Evolutionary conservation across 345 rosid species (phyloP).

Genomic region (Arabis alpina): DNA sequence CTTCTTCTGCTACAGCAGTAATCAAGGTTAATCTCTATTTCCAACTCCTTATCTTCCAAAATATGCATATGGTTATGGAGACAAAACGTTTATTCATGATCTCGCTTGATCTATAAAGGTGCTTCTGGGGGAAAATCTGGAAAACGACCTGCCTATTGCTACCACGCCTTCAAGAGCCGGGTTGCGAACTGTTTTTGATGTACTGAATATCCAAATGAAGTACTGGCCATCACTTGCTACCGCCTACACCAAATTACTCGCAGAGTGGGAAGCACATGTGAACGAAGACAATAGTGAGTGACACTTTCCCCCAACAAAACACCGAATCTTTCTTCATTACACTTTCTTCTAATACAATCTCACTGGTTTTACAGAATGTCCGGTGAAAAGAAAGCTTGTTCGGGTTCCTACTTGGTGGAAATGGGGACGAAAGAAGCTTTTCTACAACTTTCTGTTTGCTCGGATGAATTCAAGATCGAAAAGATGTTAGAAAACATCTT

Average conservation of each 20-base stretch:
- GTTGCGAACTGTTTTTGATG: constrained; percentile 73
- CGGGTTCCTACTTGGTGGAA: constrained; percentile 71
- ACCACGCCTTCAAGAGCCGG: constrained; percentile 69
- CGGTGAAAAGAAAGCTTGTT: constrained; percentile 51
- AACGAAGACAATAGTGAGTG: constrained; percentile 57
- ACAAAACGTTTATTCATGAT: constrained; percentile 6
- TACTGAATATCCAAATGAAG: constrained; percentile 75
- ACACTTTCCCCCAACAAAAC: background rate
- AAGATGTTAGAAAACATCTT: constrained; percentile 28
- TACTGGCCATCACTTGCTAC: constrained; percentile 71
- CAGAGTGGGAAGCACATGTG: constrained; percentile 53
- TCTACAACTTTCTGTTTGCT: constrained; percentile 57
- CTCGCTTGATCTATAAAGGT: constrained; percentile 51
- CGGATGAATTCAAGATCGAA: constrained; percentile 47
- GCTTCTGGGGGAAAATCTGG: constrained; percentile 71
- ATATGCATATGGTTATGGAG: background rate
- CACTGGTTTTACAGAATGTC: constrained; percentile 53
- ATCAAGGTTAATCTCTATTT: constrained; percentile 64
- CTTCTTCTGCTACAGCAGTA: constrained; percentile 93
- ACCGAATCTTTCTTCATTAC: constrained; percentile 2
- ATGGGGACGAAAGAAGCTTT: constrained; percentile 70
- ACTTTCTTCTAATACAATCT: background rate
- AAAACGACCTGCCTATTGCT: constrained; percentile 43
- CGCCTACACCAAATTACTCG: constrained; percentile 54
- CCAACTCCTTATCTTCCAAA: constrained; percentile 11